Evolutionary conservation across 768 basidiomycete species (phyloP).

Genomic region (Leucocoprinus sp.): DNA sequence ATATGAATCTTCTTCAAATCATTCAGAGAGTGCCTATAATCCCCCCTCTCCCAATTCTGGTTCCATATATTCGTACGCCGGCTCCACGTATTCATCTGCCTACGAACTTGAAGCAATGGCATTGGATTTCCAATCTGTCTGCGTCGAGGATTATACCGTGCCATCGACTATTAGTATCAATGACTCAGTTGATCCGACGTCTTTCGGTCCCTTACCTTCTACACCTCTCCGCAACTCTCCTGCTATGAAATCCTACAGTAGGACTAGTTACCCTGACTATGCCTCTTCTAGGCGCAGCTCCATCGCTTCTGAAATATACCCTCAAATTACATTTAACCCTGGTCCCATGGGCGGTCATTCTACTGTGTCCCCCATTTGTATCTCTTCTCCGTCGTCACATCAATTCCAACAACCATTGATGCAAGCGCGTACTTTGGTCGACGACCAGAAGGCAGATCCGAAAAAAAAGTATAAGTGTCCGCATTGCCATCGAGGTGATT

Average conservation of each 20-base stretch:
- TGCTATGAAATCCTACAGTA: constrained; percentile 30
- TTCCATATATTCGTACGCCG: constrained; percentile 18
- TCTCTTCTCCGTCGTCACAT: constrained; percentile 43
- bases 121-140: constrained; percentile 65
- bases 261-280: constrained; percentile 65
- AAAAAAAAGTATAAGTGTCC: constrained; percentile 76
- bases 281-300: constrained; percentile 39
- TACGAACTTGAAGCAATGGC: constrained; percentile 55
- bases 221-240: constrained; percentile 49
- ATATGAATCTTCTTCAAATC: constrained; percentile 60
- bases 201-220: constrained; percentile 50
- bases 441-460: constrained; percentile 52
- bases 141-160: constrained; percentile 46
- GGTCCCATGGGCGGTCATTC: constrained; percentile 28
- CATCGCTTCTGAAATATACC: constrained; percentile 40
- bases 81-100: constrained; percentile 35
- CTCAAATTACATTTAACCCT: constrained; percentile 38
- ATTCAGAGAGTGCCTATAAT: constrained; percentile 65
- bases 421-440: constrained; percentile 35
- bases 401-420: constrained; percentile 17
- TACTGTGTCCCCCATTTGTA: constrained; percentile 50
- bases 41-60: constrained; percentile 45
- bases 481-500: constrained; percentile 62
- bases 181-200: constrained; percentile 44
- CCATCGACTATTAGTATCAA: constrained; percentile 30